Percentiles rank a stretch among this genome's conserved stretches.
Evolutionary conservation across 768 basidiomycete genomes (phyloP).

Genomic region (Sistotremastrum suecicum): DNA sequence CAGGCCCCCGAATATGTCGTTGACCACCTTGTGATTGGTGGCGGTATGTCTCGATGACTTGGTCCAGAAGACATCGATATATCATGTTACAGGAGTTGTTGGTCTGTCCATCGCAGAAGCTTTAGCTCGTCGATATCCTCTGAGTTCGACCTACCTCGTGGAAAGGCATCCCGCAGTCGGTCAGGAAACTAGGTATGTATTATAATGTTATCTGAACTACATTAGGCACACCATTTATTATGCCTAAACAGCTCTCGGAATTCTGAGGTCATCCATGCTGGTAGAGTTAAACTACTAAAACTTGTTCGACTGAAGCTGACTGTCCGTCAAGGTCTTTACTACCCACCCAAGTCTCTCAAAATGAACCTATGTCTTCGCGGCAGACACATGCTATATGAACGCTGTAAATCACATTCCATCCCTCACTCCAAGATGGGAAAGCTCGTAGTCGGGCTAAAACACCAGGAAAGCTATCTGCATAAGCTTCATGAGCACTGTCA

Average conservation of each 20-base stretch:
- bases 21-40: slow-evolving; percentile 82
- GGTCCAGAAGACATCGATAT: not conserved
- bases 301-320: not conserved
- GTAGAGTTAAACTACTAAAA: slow-evolving; percentile 22
- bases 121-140: slow-evolving; percentile 46
- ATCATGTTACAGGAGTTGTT: slow-evolving; percentile 43
- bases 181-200: slow-evolving; percentile 67
- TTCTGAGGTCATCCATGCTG: slow-evolving; percentile 91
- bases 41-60: slow-evolving; percentile 32
- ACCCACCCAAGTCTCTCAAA: slow-evolving; percentile 73
- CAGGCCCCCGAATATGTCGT: slow-evolving; percentile 57
- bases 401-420: slow-evolving; percentile 48
- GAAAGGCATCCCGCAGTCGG: slow-evolving; percentile 66
- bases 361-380: slow-evolving; percentile 79
- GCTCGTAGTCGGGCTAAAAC: slow-evolving; percentile 66
- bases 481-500: slow-evolving; percentile 49
- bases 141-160: slow-evolving; percentile 63
- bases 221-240: slow-evolving; percentile 1
- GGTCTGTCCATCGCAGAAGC: slow-evolving; percentile 78
- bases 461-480: slow-evolving; percentile 60
- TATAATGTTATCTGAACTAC: not conserved
- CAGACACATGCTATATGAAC: slow-evolving; percentile 67
- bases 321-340: slow-evolving; percentile 54
- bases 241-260: slow-evolving; percentile 57
- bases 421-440: slow-evolving; percentile 70